phyloP scores from a whole-genome alignment of 1,139 yeast genomes.

The Lodderomyces elongisporus region DNA sequence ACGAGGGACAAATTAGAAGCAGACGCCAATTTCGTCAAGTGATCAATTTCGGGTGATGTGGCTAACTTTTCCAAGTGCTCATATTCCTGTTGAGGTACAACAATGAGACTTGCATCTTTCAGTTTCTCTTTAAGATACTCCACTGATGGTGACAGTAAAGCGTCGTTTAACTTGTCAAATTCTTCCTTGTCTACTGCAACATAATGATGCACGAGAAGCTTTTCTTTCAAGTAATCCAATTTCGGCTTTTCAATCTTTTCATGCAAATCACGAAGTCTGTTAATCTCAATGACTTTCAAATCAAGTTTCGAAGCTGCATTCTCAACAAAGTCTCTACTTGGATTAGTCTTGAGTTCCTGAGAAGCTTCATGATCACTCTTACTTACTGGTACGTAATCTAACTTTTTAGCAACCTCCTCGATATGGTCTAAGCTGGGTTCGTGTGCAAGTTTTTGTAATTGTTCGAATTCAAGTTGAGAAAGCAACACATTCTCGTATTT shows the following conservation, averaged over 20 bases:
- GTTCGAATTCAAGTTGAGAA: conserved; percentile 18
- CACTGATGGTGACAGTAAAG: conserved; percentile 16
- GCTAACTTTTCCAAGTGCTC: conserved; percentile 13
- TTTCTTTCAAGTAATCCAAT: conserved; percentile 25
- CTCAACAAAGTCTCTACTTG: conserved; percentile 5
- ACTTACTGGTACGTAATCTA: conserved; percentile 21
- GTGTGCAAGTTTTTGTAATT: conserved; percentile 15
- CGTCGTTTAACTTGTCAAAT: conserved; percentile 4
- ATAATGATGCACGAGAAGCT: conserved; percentile 12
- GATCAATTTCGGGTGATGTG: conserved; percentile 8
- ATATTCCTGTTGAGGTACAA: conserved; percentile 25
- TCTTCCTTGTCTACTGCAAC: conserved; percentile 4
- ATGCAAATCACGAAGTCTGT: conserved; percentile 17
- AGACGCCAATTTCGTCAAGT: conserved; percentile 12
- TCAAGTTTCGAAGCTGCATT: conserved; percentile 11
- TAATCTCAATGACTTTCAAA: conserved; percentile 14
- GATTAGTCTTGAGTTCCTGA: conserved; percentile 14
- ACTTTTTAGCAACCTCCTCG: conserved; percentile 11
- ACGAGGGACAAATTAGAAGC: conserved; percentile 21
- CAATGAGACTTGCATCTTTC: conserved; percentile 25
- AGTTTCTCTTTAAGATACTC: conserved; percentile 18
- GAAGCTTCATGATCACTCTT: conserved; percentile 16
- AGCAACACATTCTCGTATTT: conserved; percentile 30
- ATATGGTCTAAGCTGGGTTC: conserved; percentile 19
- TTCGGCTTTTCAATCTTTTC: conserved; percentile 19